Evolutionary conservation across 129 eudicot species (phyloP).

Genomic region (Apium graveolens): DNA sequence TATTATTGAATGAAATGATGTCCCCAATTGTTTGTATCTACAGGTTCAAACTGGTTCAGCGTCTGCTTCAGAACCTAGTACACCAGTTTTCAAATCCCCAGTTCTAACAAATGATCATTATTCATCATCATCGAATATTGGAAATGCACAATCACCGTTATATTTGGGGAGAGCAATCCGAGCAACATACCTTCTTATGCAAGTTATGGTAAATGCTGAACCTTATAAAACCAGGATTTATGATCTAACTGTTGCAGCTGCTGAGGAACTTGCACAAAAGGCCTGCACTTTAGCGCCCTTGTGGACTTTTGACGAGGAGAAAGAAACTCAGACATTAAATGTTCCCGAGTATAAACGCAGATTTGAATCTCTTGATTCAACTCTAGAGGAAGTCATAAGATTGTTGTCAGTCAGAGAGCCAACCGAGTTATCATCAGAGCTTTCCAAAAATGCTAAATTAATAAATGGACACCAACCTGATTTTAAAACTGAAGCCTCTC

Average conservation of each 20-base stretch:
- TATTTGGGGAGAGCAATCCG: conserved; percentile 1
- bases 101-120: not conserved
- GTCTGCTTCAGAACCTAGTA: conserved; percentile 2
- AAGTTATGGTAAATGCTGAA: conserved; percentile 24
- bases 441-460: not conserved
- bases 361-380: conserved; percentile 24
- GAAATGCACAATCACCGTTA: not conserved
- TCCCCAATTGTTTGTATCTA: not conserved
- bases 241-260: conserved; percentile 31
- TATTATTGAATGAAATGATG: no score
- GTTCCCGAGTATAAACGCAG: conserved; percentile 25
- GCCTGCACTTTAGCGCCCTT: conserved; percentile 31
- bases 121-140: not conserved
- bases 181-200: conserved; percentile 35
- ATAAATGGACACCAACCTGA: not conserved
- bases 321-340: conserved; percentile 21
- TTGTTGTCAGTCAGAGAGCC: conserved; percentile 21
- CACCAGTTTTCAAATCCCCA: not conserved
- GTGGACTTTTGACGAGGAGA: conserved; percentile 23
- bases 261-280: conserved; percentile 33
- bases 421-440: not conserved
- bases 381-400: conserved; percentile 27
- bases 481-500: conserved; percentile 31
- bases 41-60: conserved; percentile 14
- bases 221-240: conserved; percentile 24